Evolutionary conservation across 352 stramenopile species (phyloP).

Genomic region (Vaucheria bursata): DNA sequence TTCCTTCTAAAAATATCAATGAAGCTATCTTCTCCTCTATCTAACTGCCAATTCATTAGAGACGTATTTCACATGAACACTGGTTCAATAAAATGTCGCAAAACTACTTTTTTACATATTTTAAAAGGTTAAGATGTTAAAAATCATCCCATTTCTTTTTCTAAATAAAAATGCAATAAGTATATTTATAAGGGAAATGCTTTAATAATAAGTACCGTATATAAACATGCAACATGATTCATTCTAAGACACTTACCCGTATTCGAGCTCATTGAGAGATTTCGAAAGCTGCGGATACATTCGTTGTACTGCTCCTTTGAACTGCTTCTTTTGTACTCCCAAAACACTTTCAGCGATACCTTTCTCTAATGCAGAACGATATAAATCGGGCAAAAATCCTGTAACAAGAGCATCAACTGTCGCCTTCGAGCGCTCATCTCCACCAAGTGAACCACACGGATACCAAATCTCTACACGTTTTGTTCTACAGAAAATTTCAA

Average conservation of each 20-base stretch:
- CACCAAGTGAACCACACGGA: constrained; percentile 38
- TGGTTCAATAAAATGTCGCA: no score
- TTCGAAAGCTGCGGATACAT: constrained; percentile 34
- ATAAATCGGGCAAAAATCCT: constrained; percentile 32
- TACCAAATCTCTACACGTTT: constrained; percentile 46
- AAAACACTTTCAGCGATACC: constrained; percentile 32
- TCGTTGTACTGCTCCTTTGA: background rate
- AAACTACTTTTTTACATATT: no score
- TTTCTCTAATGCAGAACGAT: constrained; percentile 40
- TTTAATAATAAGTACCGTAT: no score
- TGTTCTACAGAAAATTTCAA: constrained; percentile 36
- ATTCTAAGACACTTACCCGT: constrained; percentile 9
- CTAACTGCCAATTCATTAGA: no score
- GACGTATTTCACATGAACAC: no score
- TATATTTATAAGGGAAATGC: no score
- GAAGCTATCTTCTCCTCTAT: no score
- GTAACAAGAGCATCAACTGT: constrained; percentile 36
- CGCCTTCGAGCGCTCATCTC: constrained; percentile 38
- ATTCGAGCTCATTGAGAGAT: constrained; percentile 15
- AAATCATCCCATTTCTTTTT: no score
- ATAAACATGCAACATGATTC: no score
- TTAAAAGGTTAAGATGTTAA: no score
- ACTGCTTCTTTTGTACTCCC: constrained; percentile 15
- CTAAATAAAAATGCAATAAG: no score
- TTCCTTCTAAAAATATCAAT: no score